Conservation (phyloP, 2,329 filamentous ascomycete species). For the Didymella pinodella region DNA sequence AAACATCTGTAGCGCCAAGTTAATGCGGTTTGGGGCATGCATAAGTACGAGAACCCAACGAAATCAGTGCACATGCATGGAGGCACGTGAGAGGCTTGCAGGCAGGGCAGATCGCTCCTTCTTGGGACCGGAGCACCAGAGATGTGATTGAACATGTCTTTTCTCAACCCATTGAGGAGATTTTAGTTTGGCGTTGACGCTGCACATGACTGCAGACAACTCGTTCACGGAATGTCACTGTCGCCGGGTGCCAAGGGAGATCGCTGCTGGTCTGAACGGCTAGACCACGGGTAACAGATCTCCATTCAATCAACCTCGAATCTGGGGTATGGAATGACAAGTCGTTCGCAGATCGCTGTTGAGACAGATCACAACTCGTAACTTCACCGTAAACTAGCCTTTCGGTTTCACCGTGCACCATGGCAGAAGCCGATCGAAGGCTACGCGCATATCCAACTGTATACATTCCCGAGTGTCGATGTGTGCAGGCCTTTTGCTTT, state of each 20-base stretch:
- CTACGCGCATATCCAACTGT: background rate
- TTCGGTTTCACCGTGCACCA: background rate
- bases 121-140: background rate
- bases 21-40: background rate
- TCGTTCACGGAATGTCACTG: constrained; percentile 16
- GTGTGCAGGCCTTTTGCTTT: background rate
- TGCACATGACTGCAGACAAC: background rate
- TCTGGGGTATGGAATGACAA: background rate
- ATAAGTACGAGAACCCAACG: background rate
- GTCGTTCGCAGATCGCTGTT: constrained; percentile 4
- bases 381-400: background rate
- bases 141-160: background rate
- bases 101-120: background rate
- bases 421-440: background rate
- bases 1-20: background rate
- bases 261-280: background rate
- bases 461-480: background rate
- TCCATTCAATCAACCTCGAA: background rate
- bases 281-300: background rate
- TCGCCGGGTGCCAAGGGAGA: background rate
- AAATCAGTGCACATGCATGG: background rate
- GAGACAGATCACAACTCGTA: background rate
- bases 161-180: background rate
- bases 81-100: background rate
- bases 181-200: background rate